Conservation (phyloP, 768 basidiomycete genomes). For the Xerocomellus dryophilus region DNA sequence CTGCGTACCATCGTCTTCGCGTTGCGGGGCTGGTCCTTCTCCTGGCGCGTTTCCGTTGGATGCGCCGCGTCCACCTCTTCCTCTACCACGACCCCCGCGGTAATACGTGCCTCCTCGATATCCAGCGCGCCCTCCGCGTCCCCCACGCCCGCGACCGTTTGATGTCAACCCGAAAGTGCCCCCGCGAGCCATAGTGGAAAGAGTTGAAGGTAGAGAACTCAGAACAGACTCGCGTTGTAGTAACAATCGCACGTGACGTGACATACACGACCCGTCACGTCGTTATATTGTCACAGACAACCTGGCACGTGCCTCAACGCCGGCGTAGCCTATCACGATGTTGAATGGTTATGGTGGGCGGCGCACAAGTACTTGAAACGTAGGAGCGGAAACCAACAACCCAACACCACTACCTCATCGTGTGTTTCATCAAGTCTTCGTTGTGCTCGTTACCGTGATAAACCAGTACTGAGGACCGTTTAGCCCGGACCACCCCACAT, state of each 20-base stretch:
- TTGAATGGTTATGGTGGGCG: no score
- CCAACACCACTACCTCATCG: background rate
- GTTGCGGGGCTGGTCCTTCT: constrained; percentile 52
- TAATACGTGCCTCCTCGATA: constrained; percentile 33
- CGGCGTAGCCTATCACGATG: no score
- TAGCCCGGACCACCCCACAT: background rate
- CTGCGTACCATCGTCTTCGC: constrained; percentile 89
- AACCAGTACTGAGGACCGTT: background rate
- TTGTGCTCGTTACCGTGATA: background rate
- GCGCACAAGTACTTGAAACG: background rate
- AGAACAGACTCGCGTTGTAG: constrained; percentile 6
- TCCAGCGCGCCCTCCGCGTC: constrained; percentile 39
- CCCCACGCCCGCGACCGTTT: constrained; percentile 38
- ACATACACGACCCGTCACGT: constrained; percentile 27
- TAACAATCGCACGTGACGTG: constrained; percentile 20
- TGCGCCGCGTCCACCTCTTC: constrained; percentile 36
- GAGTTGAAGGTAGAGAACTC: background rate
- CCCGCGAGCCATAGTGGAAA: constrained; percentile 42
- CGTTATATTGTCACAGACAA: constrained; percentile 1
- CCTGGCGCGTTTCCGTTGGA: constrained; percentile 33
- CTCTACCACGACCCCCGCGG: constrained; percentile 51
- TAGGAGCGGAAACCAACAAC: background rate
- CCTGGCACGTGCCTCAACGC: no score
- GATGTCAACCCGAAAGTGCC: constrained; percentile 55
- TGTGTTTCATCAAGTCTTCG: background rate